These are phyloP conservation scores for Penicillium crustosum DNA, from an alignment of 2,329 filamentous ascomycete genomes.

Conservation along the genomic window DNA sequence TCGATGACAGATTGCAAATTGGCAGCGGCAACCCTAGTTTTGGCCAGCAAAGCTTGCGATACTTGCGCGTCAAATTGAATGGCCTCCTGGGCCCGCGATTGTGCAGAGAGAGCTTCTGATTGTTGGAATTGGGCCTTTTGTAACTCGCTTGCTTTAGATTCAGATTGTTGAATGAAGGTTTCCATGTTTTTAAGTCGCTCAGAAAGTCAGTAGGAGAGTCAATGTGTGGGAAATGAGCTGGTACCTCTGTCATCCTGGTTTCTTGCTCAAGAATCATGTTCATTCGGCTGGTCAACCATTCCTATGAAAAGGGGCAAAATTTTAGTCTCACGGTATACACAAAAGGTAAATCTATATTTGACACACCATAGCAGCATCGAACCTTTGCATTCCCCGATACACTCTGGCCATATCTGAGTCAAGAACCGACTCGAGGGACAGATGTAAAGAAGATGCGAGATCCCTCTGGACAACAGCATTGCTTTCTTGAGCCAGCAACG, in stretches of 20 bases:
- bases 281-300: constrained; percentile 33
- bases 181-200: constrained; percentile 41
- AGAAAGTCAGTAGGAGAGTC: constrained; percentile 17
- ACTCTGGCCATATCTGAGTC: constrained; percentile 32
- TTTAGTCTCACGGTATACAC: constrained; percentile 7
- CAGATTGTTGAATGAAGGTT: constrained; percentile 33
- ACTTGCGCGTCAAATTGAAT: constrained; percentile 29
- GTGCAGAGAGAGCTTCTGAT: constrained; percentile 29
- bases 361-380: constrained; percentile 40
- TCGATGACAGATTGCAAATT: constrained; percentile 36
- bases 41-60: constrained; percentile 35
- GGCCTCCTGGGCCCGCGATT: constrained; percentile 29
- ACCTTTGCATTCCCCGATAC: constrained; percentile 27
- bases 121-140: constrained; percentile 38
- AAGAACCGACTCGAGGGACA: constrained; percentile 35
- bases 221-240: not conserved
- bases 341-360: not conserved
- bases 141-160: constrained; percentile 33
- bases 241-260: constrained; percentile 35
- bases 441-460: constrained; percentile 32
- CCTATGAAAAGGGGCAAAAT: constrained; percentile 18
- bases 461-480: constrained; percentile 30
- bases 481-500: constrained; percentile 27
- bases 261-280: constrained; percentile 35
- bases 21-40: constrained; percentile 27